Evolutionary conservation across 495 filamentous ascomycete species (phyloP).

Genomic region (Melanomma pulvis-pyrius): DNA sequence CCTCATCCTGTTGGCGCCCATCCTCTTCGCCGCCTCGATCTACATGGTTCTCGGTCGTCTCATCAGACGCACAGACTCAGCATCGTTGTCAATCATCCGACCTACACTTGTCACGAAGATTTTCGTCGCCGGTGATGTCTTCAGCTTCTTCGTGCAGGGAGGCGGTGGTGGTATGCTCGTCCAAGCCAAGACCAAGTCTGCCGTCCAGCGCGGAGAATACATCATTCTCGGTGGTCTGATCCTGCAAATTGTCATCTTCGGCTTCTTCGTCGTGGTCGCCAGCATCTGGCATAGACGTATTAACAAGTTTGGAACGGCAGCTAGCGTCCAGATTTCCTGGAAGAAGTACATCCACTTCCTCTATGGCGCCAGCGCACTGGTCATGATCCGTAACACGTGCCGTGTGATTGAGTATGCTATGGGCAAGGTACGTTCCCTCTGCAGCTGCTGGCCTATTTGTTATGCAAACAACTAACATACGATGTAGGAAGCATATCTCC

Average conservation of each 20-base stretch:
- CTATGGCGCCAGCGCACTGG: constrained; percentile 18
- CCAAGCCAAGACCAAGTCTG: constrained; percentile 18
- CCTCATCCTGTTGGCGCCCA: constrained; percentile 43
- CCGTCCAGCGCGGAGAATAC: constrained; percentile 34
- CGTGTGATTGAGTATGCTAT: constrained; percentile 28
- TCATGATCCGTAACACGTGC: constrained; percentile 15
- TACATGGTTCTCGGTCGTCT: constrained; percentile 48
- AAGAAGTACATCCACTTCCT: constrained; percentile 12
- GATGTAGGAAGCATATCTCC: constrained; percentile 16
- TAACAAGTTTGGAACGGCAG: neutral
- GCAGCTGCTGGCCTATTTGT: neutral
- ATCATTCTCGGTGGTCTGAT: constrained; percentile 40
- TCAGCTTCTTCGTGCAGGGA: constrained; percentile 39
- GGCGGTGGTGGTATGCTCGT: constrained; percentile 23
- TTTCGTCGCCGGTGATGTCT: constrained; percentile 42
- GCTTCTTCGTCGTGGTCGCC: constrained; percentile 37
- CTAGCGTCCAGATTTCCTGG: constrained; percentile 3
- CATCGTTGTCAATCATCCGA: constrained; percentile 36
- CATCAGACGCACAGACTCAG: constrained; percentile 31
- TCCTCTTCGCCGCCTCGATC: constrained; percentile 44
- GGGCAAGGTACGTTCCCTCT: constrained; percentile 9
- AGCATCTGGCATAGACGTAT: constrained; percentile 23
- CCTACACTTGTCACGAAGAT: constrained; percentile 41
- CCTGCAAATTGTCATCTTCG: constrained; percentile 42
- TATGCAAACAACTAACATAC: neutral